These are phyloP conservation scores for Coniosporium apollinis DNA, from an alignment of 495 filamentous ascomycete species.

Conservation along the genomic window DNA sequence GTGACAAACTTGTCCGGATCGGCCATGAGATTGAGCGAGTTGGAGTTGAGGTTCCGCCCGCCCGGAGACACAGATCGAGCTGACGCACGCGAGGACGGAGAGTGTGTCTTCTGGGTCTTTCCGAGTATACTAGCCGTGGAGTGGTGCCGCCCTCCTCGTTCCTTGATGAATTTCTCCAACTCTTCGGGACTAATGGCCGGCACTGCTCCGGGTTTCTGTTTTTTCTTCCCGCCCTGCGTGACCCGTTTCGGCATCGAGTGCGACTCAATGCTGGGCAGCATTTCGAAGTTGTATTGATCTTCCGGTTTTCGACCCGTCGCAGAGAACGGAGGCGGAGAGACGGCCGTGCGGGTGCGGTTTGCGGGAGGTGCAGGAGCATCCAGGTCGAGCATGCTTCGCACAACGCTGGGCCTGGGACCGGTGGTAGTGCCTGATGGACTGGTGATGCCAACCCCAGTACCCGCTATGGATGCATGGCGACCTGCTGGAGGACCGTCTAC, in stretches of 20 bases:
- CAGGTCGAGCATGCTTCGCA: slow-evolving; percentile 13
- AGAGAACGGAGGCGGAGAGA: slow-evolving; percentile 1
- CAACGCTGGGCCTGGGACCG: too few relatives aligned
- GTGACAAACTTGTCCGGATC: slow-evolving; percentile 25
- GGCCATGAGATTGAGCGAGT: slow-evolving; percentile 23
- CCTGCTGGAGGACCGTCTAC: slow-evolving; percentile 23
- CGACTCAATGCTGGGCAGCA: slow-evolving; percentile 17
- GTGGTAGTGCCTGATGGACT: slow-evolving; percentile 5
- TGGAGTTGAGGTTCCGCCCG: slow-evolving; percentile 25
- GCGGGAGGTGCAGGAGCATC: too few relatives aligned
- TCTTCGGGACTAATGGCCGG: slow-evolving; percentile 32
- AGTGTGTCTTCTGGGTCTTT: slow-evolving; percentile 38
- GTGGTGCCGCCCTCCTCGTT: slow-evolving; percentile 29
- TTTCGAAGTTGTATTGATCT: slow-evolving; percentile 18
- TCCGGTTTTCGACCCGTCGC: slow-evolving; percentile 14
- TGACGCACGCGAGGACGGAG: slow-evolving; percentile 36
- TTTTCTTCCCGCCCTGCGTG: slow-evolving; percentile 20
- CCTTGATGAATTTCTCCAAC: slow-evolving; percentile 6
- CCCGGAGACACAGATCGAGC: slow-evolving; percentile 44
- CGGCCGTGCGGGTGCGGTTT: not conserved
- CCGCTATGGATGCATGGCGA: slow-evolving; percentile 28
- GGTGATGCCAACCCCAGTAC: slow-evolving; percentile 10
- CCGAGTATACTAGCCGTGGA: slow-evolving; percentile 31
- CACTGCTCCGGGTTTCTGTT: slow-evolving; percentile 12
- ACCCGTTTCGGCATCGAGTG: slow-evolving; percentile 19